These are phyloP conservation scores for Podaxis rugospora DNA, from an alignment of 768 basidiomycete species.

Conservation along the genomic window DNA sequence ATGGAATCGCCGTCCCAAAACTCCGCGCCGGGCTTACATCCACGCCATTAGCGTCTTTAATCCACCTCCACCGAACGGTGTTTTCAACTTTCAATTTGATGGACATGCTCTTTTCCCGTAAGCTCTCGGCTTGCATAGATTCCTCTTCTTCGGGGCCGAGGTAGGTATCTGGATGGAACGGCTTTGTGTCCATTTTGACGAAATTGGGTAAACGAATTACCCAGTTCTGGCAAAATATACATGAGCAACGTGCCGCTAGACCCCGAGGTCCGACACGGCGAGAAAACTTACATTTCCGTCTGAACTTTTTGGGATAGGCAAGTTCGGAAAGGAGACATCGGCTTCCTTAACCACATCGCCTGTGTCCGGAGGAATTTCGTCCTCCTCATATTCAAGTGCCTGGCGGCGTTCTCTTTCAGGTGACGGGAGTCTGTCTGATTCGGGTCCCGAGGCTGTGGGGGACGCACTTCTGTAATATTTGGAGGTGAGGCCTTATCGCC, in stretches of 20 bases:
- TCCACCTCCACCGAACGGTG: slow-evolving; percentile 95
- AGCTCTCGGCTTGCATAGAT: slow-evolving; percentile 47
- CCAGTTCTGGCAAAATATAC: slow-evolving; percentile 62
- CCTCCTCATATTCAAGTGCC: slow-evolving; percentile 79
- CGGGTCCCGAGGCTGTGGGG: slow-evolving; percentile 46
- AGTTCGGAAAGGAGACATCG: slow-evolving; percentile 78
- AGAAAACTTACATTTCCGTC: slow-evolving; percentile 67
- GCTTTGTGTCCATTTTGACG: slow-evolving; percentile 83
- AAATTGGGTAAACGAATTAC: slow-evolving; percentile 93
- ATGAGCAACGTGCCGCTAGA: neutral
- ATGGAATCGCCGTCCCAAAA: neutral
- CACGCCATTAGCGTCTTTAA: slow-evolving; percentile 64
- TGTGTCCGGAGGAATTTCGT: slow-evolving; percentile 55
- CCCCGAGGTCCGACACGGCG: neutral
- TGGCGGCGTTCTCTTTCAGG: slow-evolving; percentile 59
- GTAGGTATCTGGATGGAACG: slow-evolving; percentile 86
- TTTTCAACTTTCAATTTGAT: slow-evolving; percentile 91
- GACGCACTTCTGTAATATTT: slow-evolving; percentile 28
- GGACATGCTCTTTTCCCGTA: slow-evolving; percentile 76
- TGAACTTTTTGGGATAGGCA: slow-evolving; percentile 74
- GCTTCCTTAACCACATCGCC: slow-evolving; percentile 52
- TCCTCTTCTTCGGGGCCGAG: slow-evolving; percentile 77
- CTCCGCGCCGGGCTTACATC: slow-evolving; percentile 52
- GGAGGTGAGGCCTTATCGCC: slow-evolving; percentile 8
- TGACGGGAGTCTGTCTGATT: slow-evolving; percentile 65